Percentiles rank a stretch among this genome's conserved stretches.
Conservation (phyloP, 2,329 filamentous ascomycete species). For the Xylaria sp. region DNA sequence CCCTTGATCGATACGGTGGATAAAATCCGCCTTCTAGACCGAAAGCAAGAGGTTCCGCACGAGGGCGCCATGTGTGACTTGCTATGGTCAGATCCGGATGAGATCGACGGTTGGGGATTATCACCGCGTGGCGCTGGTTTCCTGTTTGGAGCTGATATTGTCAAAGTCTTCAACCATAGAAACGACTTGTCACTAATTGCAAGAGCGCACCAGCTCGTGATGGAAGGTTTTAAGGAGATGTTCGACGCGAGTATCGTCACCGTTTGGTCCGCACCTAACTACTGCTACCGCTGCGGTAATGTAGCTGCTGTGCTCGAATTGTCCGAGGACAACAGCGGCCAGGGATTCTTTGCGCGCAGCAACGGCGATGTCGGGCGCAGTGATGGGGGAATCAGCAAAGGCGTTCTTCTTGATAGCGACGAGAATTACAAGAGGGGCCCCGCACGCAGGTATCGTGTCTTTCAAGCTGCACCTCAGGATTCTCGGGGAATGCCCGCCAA, state of each 20-base stretch:
- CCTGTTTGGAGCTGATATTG: constrained; percentile 93
- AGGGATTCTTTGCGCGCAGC: constrained; percentile 71
- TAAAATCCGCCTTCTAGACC: constrained; percentile 91
- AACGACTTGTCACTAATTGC: constrained; percentile 94
- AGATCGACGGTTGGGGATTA: constrained; percentile 96
- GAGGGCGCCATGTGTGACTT: constrained; percentile 99
- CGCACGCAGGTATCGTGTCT: constrained; percentile 89
- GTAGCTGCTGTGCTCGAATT: constrained; percentile 94
- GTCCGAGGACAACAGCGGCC: constrained; percentile 81
- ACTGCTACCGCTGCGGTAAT: constrained; percentile 95
- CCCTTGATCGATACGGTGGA: constrained; percentile 92
- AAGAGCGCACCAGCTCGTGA: constrained; percentile 94
- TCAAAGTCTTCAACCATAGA: constrained; percentile 92
- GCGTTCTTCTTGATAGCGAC: constrained; percentile 56
- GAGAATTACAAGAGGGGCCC: constrained; percentile 65
- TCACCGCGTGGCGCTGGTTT: constrained; percentile 94
- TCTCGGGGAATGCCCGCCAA: constrained; percentile 97
- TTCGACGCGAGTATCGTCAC: constrained; percentile 95
- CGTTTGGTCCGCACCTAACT: constrained; percentile 98
- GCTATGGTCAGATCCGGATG: constrained; percentile 96
- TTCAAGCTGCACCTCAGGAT: constrained; percentile 95
- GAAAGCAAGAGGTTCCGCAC: constrained; percentile 97
- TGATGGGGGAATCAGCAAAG: constrained; percentile 46
- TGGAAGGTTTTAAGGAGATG: constrained; percentile 99
- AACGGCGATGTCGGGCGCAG: constrained; percentile 71